A percentile compares a stretch with the other conserved stretches of the same genome.
Evolutionary conservation across 73 alveolate genomes (phyloP).

Genomic region (Effrenium voratum): DNA sequence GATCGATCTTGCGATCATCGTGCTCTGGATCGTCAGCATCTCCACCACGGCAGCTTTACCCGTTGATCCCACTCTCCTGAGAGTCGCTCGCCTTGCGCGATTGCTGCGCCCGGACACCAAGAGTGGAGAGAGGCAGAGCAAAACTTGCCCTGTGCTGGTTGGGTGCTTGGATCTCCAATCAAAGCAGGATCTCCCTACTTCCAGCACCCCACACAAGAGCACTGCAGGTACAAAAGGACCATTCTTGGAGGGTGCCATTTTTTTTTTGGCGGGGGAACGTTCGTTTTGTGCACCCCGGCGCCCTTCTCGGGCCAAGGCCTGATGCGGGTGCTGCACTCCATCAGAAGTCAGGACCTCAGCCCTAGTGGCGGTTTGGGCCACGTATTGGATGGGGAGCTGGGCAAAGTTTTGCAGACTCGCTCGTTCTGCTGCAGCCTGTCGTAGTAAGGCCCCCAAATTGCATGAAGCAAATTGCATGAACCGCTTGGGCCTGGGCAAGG

Average conservation of each 20-base stretch:
- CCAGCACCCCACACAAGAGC: no score
- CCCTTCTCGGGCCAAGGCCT: slow-evolving; percentile 24
- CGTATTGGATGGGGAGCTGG: not conserved
- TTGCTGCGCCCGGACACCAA: slow-evolving; percentile 3
- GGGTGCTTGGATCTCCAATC: not conserved
- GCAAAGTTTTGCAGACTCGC: not conserved
- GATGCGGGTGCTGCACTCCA: slow-evolving; percentile 40
- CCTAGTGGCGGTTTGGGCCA: no score
- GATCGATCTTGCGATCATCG: slow-evolving; percentile 27
- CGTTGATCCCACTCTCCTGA: slow-evolving; percentile 54
- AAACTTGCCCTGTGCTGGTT: no score
- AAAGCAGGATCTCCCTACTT: no score
- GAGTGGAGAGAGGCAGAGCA: not conserved
- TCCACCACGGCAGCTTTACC: not conserved
- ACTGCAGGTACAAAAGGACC: no score
- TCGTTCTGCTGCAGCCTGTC: not conserved
- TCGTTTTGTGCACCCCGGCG: no score
- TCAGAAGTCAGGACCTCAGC: slow-evolving; percentile 18
- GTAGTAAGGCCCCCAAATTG: no score
- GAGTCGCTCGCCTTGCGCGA: slow-evolving; percentile 79
- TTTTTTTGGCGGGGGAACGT: no score
- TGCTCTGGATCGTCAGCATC: slow-evolving; percentile 25
- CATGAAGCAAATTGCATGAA: no score
- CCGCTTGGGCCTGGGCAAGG: no score
- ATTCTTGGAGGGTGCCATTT: no score